phyloP scores from a whole-genome alignment of 1,139 yeast species.

The Arxiozyma heterogenica region DNA sequence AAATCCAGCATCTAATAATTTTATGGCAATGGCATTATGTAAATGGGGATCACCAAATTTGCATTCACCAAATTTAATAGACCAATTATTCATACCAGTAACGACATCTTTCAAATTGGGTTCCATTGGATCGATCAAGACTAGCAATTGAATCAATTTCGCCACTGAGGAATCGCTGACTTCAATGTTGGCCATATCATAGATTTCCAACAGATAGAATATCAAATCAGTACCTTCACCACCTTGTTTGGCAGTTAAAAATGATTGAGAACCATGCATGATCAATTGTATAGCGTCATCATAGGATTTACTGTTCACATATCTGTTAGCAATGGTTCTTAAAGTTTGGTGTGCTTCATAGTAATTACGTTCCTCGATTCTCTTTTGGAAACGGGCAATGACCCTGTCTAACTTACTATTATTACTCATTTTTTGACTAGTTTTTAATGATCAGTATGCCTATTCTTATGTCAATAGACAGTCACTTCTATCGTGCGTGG shows the following conservation, averaged over 20 bases:
- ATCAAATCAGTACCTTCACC: conserved; percentile 77
- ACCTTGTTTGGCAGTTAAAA: conserved; percentile 59
- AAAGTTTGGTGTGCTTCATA: conserved; percentile 95
- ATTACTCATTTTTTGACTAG: not conserved
- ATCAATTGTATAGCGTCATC: conserved; percentile 65
- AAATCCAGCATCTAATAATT: conserved; percentile 38
- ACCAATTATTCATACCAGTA: conserved; percentile 58
- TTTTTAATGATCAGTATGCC: not conserved
- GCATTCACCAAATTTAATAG: conserved; percentile 39
- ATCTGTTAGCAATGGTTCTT: conserved; percentile 78
- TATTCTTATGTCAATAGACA: too few relatives aligned
- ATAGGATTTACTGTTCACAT: conserved; percentile 59
- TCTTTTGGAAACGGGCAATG: conserved; percentile 51
- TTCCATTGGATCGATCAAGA: conserved; percentile 39
- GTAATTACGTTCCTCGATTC: conserved; percentile 65
- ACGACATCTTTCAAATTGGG: conserved; percentile 59
- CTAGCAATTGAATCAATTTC: conserved; percentile 29
- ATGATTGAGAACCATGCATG: conserved; percentile 57
- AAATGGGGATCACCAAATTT: conserved; percentile 68
- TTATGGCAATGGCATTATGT: conserved; percentile 65
- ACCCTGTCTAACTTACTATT: conserved; percentile 35
- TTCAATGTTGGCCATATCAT: conserved; percentile 40
- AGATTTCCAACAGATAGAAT: conserved; percentile 62
- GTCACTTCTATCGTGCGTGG: not conserved
- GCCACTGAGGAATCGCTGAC: conserved; percentile 39